These are phyloP conservation scores for Raffaelea ambrosiae DNA, from an alignment of 2,329 filamentous ascomycete genomes.

Conservation along the genomic window DNA sequence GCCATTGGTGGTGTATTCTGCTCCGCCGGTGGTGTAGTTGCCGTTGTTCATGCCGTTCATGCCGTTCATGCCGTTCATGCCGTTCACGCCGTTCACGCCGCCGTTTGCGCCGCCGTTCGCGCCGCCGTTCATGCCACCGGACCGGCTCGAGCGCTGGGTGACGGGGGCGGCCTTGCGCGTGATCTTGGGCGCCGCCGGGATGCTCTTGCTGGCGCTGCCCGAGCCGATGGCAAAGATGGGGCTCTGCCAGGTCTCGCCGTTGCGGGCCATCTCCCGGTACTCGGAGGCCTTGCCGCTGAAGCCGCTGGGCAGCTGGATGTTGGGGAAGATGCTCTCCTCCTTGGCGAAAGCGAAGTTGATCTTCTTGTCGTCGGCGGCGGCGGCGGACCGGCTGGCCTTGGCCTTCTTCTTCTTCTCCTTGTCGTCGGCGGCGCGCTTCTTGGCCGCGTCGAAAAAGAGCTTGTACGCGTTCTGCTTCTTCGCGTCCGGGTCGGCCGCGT, in stretches of 20 bases:
- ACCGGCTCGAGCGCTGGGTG: constrained; percentile 2
- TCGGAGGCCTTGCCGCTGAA: constrained; percentile 91
- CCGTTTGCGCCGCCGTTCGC: constrained; percentile 14
- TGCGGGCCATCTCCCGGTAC: constrained; percentile 77
- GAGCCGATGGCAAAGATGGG: constrained; percentile 84
- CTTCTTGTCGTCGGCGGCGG: constrained; percentile 42
- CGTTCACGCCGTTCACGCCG: neutral
- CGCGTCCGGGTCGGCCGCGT: constrained; percentile 40
- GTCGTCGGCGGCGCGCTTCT: constrained; percentile 64
- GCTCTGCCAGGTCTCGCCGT: constrained; percentile 92
- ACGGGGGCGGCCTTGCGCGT: constrained; percentile 30
- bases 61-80: neutral
- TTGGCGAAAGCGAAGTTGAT: constrained; percentile 79
- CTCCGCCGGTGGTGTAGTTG: too few species aligned
- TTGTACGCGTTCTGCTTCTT: constrained; percentile 68
- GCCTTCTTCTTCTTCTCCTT: constrained; percentile 62
- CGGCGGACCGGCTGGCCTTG: constrained; percentile 1
- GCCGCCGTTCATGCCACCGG: constrained; percentile 12
- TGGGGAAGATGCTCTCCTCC: constrained; percentile 81
- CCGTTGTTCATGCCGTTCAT: neutral
- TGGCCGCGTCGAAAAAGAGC: constrained; percentile 68
- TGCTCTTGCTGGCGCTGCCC: constrained; percentile 61
- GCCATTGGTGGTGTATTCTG: too few species aligned
- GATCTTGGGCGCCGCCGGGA: constrained; percentile 53
- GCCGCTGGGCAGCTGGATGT: constrained; percentile 76